Percentiles rank a stretch among this genome's conserved stretches.
phyloP scores from a whole-genome alignment of 2,329 filamentous ascomycete genomes.

The Drechslerella stenobrocha region DNA sequence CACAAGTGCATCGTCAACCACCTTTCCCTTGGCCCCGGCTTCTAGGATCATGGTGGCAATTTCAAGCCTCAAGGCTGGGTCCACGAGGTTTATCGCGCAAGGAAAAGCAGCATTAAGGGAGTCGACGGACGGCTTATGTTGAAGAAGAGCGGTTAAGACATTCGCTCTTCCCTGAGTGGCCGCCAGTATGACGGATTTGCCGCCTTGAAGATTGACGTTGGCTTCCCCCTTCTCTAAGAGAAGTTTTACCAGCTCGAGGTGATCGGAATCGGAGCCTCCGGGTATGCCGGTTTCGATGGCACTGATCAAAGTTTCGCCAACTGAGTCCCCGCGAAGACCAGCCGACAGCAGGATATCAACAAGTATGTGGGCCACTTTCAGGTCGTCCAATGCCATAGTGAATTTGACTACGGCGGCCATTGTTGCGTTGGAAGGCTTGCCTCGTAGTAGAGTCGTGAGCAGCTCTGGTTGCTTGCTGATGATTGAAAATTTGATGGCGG shows the following conservation, averaged over 20 bases:
- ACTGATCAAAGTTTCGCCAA: constrained; percentile 17
- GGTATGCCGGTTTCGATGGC: constrained; percentile 17
- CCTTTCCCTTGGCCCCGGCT: constrained; percentile 18
- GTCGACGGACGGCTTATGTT: constrained; percentile 8
- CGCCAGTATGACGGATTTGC: constrained; percentile 9
- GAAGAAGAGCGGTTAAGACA: constrained; percentile 5
- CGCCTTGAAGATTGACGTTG: constrained; percentile 15
- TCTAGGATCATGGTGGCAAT: constrained; percentile 19
- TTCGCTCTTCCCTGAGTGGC: constrained; percentile 3
- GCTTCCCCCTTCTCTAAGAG: constrained; percentile 17
- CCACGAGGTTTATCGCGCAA: constrained; percentile 2
- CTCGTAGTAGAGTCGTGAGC: constrained; percentile 11
- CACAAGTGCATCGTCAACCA: constrained; percentile 19
- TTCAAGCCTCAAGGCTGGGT: constrained; percentile 5
- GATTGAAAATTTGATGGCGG: constrained; percentile 11
- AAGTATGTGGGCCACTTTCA: constrained; percentile 3
- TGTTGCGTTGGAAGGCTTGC: constrained; percentile 11
- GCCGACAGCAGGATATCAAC: constrained; percentile 14
- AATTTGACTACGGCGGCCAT: constrained; percentile 10
- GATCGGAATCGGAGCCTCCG: constrained; percentile 8
- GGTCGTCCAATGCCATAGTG: constrained; percentile 4
- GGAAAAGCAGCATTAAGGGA: constrained; percentile 23
- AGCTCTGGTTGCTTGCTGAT: constrained; percentile 17
- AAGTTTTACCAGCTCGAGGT: constrained; percentile 13
- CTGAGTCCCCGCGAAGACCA: constrained; percentile 19